Conservation (phyloP, 2,329 filamentous ascomycete genomes). For the Achaetomium macrosporum region DNA sequence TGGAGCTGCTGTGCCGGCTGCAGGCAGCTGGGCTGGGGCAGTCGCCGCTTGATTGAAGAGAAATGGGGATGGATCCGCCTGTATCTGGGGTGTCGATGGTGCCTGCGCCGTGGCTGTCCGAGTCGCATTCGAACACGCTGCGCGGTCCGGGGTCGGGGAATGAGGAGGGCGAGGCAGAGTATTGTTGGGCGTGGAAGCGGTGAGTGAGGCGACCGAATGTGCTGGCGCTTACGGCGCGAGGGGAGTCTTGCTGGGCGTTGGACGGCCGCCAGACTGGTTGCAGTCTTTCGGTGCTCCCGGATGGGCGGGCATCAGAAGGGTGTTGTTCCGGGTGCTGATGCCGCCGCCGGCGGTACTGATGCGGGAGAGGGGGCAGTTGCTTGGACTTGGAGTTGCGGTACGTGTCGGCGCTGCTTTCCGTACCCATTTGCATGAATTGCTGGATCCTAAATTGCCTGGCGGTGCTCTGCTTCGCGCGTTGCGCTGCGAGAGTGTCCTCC, state of each 20-base stretch:
- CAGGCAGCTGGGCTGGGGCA: not conserved
- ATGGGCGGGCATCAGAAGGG: not conserved
- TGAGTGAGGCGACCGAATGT: not conserved
- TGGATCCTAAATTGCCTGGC: not conserved
- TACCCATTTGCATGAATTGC: not conserved
- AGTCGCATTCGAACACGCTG: slow-evolving; percentile 1
- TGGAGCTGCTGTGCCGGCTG: not conserved
- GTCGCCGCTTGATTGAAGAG: not conserved
- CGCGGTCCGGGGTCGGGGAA: not conserved
- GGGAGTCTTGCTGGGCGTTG: not conserved
- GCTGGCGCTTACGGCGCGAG: not conserved
- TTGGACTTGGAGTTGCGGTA: not conserved
- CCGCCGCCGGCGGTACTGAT: not conserved
- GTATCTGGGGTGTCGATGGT: slow-evolving; percentile 1
- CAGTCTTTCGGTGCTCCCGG: not conserved
- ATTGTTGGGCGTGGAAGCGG: not conserved
- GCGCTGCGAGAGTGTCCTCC: not conserved
- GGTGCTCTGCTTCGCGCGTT: not conserved
- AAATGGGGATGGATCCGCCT: slow-evolving; percentile 5
- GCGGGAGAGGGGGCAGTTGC: not conserved
- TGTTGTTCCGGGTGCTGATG: not conserved
- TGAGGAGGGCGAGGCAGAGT: not conserved
- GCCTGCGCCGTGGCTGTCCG: not conserved
- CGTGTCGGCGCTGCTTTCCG: not conserved
- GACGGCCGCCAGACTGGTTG: not conserved